A percentile compares a stretch with the other conserved stretches of the same genome.
Conservation (phyloP, 371 early-diverging fungal species). For the Mucor irregularis region DNA sequence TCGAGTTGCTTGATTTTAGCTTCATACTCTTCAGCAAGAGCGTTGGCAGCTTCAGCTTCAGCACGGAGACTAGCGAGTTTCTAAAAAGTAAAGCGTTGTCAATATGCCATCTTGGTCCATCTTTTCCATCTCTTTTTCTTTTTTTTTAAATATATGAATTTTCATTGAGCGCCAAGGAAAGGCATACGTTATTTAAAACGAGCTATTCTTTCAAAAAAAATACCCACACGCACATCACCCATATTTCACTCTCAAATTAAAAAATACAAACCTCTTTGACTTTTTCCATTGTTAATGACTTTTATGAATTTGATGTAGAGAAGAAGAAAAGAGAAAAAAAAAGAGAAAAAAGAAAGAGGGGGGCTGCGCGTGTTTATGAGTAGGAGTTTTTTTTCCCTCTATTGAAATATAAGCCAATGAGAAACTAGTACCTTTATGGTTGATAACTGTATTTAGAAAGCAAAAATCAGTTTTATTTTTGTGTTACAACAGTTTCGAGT, state of each 20-base stretch:
- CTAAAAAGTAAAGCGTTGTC: conserved; percentile 38
- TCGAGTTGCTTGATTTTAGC: conserved; percentile 63
- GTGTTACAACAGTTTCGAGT: background rate
- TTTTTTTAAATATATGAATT: background rate
- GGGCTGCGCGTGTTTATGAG: background rate
- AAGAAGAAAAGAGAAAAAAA: conserved; percentile 8
- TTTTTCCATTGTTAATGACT: conserved; percentile 28
- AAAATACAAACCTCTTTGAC: conserved; percentile 22
- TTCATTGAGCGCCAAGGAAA: background rate
- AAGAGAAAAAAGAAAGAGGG: background rate
- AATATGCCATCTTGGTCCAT: too few relatives aligned
- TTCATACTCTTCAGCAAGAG: conserved; percentile 71
- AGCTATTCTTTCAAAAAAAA: too few relatives aligned
- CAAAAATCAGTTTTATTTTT: background rate
- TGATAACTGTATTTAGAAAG: conserved; percentile 8
- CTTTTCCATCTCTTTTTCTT: background rate
- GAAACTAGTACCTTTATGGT: conserved; percentile 8
- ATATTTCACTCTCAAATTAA: too few relatives aligned
- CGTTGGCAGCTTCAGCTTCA: conserved; percentile 69
- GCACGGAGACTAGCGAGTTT: conserved; percentile 69
- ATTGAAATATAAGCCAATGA: conserved; percentile 1
- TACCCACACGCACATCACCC: too few relatives aligned
- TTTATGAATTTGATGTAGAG: background rate
- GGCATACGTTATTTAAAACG: background rate
- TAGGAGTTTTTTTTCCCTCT: background rate